These are phyloP conservation scores for Kockovaella imperatae DNA, from an alignment of 768 basidiomycete species.

Conservation along the genomic window DNA sequence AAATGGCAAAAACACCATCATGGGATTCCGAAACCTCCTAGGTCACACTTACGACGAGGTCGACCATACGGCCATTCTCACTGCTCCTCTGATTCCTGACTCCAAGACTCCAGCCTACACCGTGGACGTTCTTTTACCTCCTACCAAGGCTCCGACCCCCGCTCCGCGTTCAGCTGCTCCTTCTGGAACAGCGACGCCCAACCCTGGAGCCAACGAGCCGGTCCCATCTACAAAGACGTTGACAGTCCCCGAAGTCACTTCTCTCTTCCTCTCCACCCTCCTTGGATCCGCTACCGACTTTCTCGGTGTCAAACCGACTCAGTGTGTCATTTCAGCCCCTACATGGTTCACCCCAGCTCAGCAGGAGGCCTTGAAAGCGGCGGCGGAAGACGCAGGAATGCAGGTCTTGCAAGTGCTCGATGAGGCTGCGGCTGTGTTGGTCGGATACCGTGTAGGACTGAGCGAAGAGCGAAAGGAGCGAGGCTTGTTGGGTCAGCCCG, in stretches of 20 bases:
- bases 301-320: slow-evolving; percentile 62
- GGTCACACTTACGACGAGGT: slow-evolving; percentile 64
- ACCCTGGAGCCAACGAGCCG: slow-evolving; percentile 48
- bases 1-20: slow-evolving; percentile 87
- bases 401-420: slow-evolving; percentile 78
- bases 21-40: slow-evolving; percentile 85
- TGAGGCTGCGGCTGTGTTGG: slow-evolving; percentile 68
- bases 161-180: slow-evolving; percentile 49
- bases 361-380: slow-evolving; percentile 61
- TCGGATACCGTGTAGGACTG: slow-evolving; percentile 47
- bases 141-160: slow-evolving; percentile 50
- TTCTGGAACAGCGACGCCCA: slow-evolving; percentile 47
- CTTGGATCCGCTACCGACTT: slow-evolving; percentile 83
- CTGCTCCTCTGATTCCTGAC: slow-evolving; percentile 63
- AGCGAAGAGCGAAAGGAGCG: slow-evolving; percentile 40
- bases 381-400: slow-evolving; percentile 72
- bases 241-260: slow-evolving; percentile 72
- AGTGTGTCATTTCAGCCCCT: slow-evolving; percentile 78
- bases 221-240: slow-evolving; percentile 60
- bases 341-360: slow-evolving; percentile 64
- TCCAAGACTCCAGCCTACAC: slow-evolving; percentile 64
- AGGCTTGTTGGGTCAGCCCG: slow-evolving; percentile 40
- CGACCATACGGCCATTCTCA: slow-evolving; percentile 43
- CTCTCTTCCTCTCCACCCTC: slow-evolving; percentile 77
- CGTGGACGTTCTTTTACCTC: slow-evolving; percentile 69